These are phyloP conservation scores for Plasmodium berghei DNA, from an alignment of 169 alveolate genomes.

Conservation along the genomic window DNA sequence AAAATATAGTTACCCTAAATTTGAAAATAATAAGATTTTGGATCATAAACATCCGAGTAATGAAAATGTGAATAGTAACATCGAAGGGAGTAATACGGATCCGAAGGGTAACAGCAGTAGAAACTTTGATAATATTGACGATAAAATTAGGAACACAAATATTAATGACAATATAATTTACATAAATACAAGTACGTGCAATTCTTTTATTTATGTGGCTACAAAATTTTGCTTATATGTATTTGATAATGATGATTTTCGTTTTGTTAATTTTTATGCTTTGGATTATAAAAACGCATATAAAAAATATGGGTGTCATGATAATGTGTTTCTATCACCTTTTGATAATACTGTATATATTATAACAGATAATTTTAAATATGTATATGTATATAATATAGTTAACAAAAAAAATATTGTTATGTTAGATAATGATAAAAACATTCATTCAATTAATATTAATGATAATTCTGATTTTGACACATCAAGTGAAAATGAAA, in stretches of 20 bases:
- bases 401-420: conserved; percentile 31
- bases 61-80: conserved; percentile 15
- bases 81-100: neutral
- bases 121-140: neutral
- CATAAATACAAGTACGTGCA: conserved; percentile 63
- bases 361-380: conserved; percentile 41
- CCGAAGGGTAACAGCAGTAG: neutral
- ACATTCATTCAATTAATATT: conserved; percentile 40
- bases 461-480: conserved; percentile 46
- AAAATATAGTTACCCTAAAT: conserved; percentile 16
- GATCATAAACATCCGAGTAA: neutral
- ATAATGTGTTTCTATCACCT: conserved; percentile 55
- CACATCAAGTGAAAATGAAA: conserved; percentile 69
- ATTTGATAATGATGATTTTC: conserved; percentile 65
- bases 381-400: conserved; percentile 64
- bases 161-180: conserved; percentile 58
- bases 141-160: no score
- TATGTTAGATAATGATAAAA: conserved; percentile 65
- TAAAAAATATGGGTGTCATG: conserved; percentile 40
- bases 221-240: conserved; percentile 68
- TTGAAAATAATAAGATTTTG: conserved; percentile 12
- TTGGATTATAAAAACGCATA: conserved; percentile 24
- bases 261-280: conserved; percentile 51
- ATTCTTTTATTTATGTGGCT: conserved; percentile 50
- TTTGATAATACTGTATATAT: conserved; percentile 72